A percentile compares a stretch with the other conserved stretches of the same genome.
phyloP scores from a whole-genome alignment of 768 basidiomycete species.

The Leccinum rimulosum region DNA sequence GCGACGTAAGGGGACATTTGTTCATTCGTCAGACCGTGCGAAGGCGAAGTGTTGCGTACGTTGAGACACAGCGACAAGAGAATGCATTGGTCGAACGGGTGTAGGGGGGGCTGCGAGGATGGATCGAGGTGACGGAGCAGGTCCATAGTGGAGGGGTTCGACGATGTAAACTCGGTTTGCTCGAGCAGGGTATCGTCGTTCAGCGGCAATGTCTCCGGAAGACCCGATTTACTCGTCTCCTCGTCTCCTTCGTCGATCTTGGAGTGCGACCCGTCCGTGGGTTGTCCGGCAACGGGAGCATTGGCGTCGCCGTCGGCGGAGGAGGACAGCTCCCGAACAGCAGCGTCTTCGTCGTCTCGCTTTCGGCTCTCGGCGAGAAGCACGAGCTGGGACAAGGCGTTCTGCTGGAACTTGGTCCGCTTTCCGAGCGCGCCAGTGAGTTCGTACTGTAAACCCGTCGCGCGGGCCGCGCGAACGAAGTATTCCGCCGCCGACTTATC shows the following conservation, averaged over 20 bases:
- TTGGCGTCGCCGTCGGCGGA: not conserved
- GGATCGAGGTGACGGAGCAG: slow-evolving; percentile 75
- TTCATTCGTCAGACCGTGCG: slow-evolving; percentile 85
- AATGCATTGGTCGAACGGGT: slow-evolving; percentile 92
- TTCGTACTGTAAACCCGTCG: slow-evolving; percentile 82
- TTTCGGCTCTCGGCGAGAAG: slow-evolving; percentile 85
- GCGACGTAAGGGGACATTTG: slow-evolving; percentile 92
- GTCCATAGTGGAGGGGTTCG: slow-evolving; percentile 48
- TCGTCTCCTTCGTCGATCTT: slow-evolving; percentile 4
- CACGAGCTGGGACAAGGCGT: slow-evolving; percentile 84
- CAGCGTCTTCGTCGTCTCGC: slow-evolving; percentile 25
- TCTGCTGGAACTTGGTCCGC: slow-evolving; percentile 90
- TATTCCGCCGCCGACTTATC: slow-evolving; percentile 75
- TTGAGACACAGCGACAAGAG: slow-evolving; percentile 89
- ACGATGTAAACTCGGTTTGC: slow-evolving; percentile 86
- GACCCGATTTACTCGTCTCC: slow-evolving; percentile 13
- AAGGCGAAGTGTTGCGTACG: slow-evolving; percentile 84
- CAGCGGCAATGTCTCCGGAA: slow-evolving; percentile 80
- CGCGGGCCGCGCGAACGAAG: slow-evolving; percentile 75
- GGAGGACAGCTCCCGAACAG: slow-evolving; percentile 6
- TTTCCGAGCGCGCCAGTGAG: slow-evolving; percentile 91
- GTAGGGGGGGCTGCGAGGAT: slow-evolving; percentile 76
- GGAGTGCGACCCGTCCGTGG: slow-evolving; percentile 9
- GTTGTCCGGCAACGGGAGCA: not conserved
- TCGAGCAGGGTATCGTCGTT: slow-evolving; percentile 98